Evolutionary conservation across 225 moss, liverwort and hornwort genomes (phyloP), one percentile per base, ranked within the genome.

Genomic region (Pleurozium schreberi): DNA sequence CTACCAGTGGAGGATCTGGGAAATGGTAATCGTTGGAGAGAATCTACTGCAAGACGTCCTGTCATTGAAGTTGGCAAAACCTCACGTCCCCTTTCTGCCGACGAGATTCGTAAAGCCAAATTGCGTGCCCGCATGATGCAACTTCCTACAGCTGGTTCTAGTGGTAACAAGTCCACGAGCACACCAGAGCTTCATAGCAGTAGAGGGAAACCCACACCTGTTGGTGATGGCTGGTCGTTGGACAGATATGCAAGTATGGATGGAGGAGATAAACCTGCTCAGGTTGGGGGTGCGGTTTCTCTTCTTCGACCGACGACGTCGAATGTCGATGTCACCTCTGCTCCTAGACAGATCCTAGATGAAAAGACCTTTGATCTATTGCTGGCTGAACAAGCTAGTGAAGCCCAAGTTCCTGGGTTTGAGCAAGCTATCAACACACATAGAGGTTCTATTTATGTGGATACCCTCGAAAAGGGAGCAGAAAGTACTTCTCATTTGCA

Each of bases 101-200:
- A 98, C 93, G 98, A 98, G 88, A 97, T 98, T 82, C 97, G 96
- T 58, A 98, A 94, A 94, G 96, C 97, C 80, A 98, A 98, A 88
- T 91, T 95, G 88, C 97, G 96, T 84, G 95, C 97, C 76, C 98
- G 98, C 26, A 92, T 98, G 53, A 93, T 98, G 95, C 96, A 96
- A 85, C 90, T 91, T 80, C 95, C 97, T 84, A 84, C 90, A 80
- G 81, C 90, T 80, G 92, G 93, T 82, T 85, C 71, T 57, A 90
- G 85, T 80, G 86, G 90, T 84, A 81, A 87, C 82, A 95, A 95
- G 89, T 84, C 88, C 58, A 18, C 64, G 69, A 88, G 87, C 61
- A 87, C 84, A 82, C 90, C 82, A 82, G 95, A 95, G 78, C 89
- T 88, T 61, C 65, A 80, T 42, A 90, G 81, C 69, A 92, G 90